These are phyloP conservation scores for Aspergillus cavernicola DNA, from an alignment of 495 filamentous ascomycete species.

Conservation along the genomic window DNA sequence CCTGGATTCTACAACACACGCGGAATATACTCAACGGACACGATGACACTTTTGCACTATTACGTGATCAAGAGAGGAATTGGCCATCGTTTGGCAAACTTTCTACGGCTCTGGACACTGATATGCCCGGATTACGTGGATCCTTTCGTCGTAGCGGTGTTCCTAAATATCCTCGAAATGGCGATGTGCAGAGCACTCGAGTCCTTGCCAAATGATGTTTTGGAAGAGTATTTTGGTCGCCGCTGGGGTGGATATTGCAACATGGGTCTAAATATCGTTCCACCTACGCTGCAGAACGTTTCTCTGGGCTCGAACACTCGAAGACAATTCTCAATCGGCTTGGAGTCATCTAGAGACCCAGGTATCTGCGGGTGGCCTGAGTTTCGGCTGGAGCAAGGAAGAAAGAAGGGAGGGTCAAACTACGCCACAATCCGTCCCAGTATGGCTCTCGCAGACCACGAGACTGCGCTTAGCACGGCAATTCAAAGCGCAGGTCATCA, in stretches of 20 bases:
- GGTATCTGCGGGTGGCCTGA: neutral
- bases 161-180: slow-evolving; percentile 4
- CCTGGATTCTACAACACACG: neutral
- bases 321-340: neutral
- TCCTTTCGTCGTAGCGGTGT: neutral
- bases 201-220: neutral
- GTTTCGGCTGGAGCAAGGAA: neutral
- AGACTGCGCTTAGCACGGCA: neutral
- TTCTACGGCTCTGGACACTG: neutral
- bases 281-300: neutral
- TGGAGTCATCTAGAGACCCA: neutral
- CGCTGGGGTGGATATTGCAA: neutral
- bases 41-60: neutral
- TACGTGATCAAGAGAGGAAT: neutral
- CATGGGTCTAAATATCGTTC: neutral
- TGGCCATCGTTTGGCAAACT: neutral
- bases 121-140: neutral
- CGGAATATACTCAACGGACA: neutral
- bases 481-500: neutral
- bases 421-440: neutral
- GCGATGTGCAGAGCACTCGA: neutral
- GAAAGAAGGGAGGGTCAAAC: neutral
- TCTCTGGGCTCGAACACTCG: neutral
- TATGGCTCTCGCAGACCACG: neutral
- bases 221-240: neutral